phyloP scores from a whole-genome alignment of 2,329 filamentous ascomycete genomes.

The Coniella vitis region DNA sequence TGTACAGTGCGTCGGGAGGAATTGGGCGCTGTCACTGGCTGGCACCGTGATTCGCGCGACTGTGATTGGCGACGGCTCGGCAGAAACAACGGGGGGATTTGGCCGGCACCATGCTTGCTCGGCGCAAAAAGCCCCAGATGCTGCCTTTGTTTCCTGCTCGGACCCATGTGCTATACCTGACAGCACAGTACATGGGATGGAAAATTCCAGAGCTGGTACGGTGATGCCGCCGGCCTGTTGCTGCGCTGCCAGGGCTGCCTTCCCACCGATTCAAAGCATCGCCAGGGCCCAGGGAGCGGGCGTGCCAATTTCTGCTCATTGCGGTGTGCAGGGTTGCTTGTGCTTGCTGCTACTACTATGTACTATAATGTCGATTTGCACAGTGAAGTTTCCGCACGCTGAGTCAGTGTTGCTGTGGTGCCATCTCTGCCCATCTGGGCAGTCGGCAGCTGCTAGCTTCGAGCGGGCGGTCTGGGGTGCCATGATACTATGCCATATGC shows the following conservation, averaged over 20 bases:
- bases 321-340: too few species aligned
- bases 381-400: background rate
- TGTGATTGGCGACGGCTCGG: background rate
- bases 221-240: background rate
- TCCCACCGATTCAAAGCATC: background rate
- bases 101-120: background rate
- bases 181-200: conserved; percentile 5
- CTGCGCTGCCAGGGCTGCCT: background rate
- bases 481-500: background rate
- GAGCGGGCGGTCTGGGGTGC: background rate
- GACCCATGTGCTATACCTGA: background rate
- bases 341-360: too few species aligned
- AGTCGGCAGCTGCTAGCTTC: background rate
- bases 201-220: background rate
- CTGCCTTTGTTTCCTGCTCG: background rate
- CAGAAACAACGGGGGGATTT: background rate
- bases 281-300: too few species aligned
- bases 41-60: background rate
- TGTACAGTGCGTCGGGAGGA: background rate
- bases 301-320: too few species aligned
- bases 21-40: background rate
- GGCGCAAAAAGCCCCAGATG: background rate
- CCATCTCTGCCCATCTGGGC: background rate
- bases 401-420: background rate
- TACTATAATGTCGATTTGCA: too few species aligned